Base-by-base conservation (phyloP, 257 asterid species). In the Nicotiana obtusifolia region DNA sequence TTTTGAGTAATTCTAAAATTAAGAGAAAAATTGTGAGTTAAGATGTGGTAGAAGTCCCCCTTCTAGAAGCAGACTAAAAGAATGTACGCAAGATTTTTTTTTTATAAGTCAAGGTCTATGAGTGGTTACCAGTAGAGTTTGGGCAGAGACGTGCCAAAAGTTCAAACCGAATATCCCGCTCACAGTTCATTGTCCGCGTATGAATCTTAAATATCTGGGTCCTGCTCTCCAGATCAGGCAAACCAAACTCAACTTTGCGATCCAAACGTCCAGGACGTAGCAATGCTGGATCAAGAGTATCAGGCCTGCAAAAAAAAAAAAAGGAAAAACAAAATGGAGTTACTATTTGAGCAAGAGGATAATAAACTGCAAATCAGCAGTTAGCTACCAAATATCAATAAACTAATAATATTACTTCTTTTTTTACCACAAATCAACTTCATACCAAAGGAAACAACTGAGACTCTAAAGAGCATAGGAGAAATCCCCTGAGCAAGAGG, bases 81-180 rank as follows among this genome's bases (percentile, higher is more conserved):
- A 67, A 35, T 30, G n/a, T 22, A 75, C 19, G 2, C 22, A 22
- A 66, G n/a, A 44, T 10, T 30, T 30, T 30, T 30, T 30, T 30
- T 30, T 30, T 30, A 30, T 3, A 30, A 30, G 59, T 33, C 41
- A 7, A 33, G 19, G 47, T 1, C n/a, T 7, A 10, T 10, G 41
- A 75, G 20, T 49, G 30, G 49, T 92, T 90, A 91, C 97, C 97
- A 2, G 97, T 95, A 28, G 99, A 94, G 88, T 95, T 95, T 5
- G 98, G 99, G 88, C 99, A 95, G 49, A 95, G 97, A 0, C 99
- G 98, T 28, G 99, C 97, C 14, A 91, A 86, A 62, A 93, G 96
- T 73, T 93, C 97, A 81, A 91, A 93, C 1, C 97, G 96, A 8
- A 95, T 26, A 65, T 94, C 97, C 68, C 96, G 86, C 77, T 93